phyloP scores from a whole-genome alignment of 1,284 basidiomycete species.

The Crucibulum parvulum region DNA sequence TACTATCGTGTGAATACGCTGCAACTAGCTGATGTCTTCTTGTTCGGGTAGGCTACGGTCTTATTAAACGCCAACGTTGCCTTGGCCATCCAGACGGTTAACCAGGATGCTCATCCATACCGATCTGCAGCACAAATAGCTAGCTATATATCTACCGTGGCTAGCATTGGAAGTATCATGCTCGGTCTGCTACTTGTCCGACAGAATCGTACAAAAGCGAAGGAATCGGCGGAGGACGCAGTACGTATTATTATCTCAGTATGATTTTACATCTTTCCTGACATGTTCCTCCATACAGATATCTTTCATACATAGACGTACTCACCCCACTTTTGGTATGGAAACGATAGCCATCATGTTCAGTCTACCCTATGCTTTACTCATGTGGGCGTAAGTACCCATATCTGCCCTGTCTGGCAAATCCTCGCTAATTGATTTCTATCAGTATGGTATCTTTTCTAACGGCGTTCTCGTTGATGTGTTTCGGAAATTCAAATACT shows the following conservation, averaged over 20 bases:
- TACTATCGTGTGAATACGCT: background rate
- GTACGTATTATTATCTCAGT: constrained; percentile 29
- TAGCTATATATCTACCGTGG: constrained; percentile 51
- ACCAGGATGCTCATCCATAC: constrained; percentile 16
- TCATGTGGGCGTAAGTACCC: constrained; percentile 53
- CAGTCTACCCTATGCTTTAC: constrained; percentile 51
- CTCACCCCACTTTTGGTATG: constrained; percentile 30
- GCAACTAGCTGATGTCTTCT: background rate
- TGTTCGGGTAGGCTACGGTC: constrained; percentile 32
- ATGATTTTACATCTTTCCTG: background rate
- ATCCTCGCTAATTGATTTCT: background rate
- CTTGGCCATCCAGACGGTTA: constrained; percentile 38
- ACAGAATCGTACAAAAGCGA: constrained; percentile 45
- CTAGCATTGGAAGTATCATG: constrained; percentile 54
- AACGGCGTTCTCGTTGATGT: constrained; percentile 43
- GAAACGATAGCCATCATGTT: constrained; percentile 51
- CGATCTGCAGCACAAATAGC: constrained; percentile 47
- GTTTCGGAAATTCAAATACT: constrained; percentile 34
- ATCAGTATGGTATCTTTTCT: constrained; percentile 46
- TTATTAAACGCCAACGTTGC: constrained; percentile 40
- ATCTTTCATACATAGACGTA: background rate
- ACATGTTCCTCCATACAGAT: background rate
- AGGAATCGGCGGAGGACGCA: constrained; percentile 40
- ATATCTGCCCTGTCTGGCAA: background rate
- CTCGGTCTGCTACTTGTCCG: constrained; percentile 52